Percentiles rank a stretch among this genome's conserved stretches.
phyloP scores from a whole-genome alignment of 345 rosid species.

The Abelmoschus esculentus region DNA sequence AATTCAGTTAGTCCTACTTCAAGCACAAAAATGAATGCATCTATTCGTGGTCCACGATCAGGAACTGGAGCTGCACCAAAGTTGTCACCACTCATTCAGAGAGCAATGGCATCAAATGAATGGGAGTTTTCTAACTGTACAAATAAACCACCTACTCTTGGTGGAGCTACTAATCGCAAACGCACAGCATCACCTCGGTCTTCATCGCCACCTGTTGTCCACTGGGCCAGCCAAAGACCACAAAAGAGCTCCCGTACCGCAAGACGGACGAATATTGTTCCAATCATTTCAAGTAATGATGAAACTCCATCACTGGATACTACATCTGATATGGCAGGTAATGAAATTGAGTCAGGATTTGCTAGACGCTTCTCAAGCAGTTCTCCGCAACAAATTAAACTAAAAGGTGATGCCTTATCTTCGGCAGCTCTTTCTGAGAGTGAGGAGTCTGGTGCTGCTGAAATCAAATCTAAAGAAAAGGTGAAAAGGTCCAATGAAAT shows the following conservation, averaged over 20 bases:
- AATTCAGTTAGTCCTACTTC: slow-evolving; percentile 68
- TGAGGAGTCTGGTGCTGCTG: slow-evolving; percentile 81
- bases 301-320: slow-evolving; percentile 58
- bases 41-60: slow-evolving; percentile 77
- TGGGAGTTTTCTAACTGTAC: slow-evolving; percentile 82
- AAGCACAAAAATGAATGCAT: slow-evolving; percentile 48
- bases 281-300: slow-evolving; percentile 63
- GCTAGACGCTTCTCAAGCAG: slow-evolving; percentile 48
- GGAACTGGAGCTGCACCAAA: slow-evolving; percentile 58
- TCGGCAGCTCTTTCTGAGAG: slow-evolving; percentile 77
- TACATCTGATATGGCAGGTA: slow-evolving; percentile 57
- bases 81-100: slow-evolving; percentile 57
- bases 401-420: slow-evolving; percentile 61
- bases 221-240: slow-evolving; percentile 85
- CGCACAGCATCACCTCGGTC: slow-evolving; percentile 58
- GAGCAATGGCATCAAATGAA: slow-evolving; percentile 56
- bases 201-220: slow-evolving; percentile 80
- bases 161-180: slow-evolving; percentile 66
- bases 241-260: slow-evolving; percentile 81
- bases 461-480: slow-evolving; percentile 64
- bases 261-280: slow-evolving; percentile 72
- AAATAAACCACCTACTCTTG: slow-evolving; percentile 57
- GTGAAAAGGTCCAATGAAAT: slow-evolving; percentile 63
- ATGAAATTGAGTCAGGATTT: slow-evolving; percentile 56
- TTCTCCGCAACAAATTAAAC: slow-evolving; percentile 76